Evolutionary conservation across 495 filamentous ascomycete species (phyloP).

Genomic region (Talaromyces wortmannii): DNA sequence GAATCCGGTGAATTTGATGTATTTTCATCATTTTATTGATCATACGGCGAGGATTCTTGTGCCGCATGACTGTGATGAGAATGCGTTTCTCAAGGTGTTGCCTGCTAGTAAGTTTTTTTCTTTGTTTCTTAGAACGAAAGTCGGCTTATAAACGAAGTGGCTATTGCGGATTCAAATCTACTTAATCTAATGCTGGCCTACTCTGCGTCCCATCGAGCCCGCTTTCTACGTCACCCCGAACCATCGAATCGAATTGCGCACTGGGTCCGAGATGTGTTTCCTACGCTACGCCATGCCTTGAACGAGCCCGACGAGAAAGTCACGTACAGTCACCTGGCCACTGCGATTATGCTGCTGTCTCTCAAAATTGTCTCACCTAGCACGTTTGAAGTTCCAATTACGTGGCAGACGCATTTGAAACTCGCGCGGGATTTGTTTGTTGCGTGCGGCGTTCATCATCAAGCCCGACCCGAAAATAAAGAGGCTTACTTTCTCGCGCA

Average conservation of each 20-base stretch:
- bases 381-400: conserved; percentile 64
- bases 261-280: conserved; percentile 76
- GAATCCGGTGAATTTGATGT: conserved; percentile 74
- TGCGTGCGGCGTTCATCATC: conserved; percentile 53
- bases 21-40: conserved; percentile 73
- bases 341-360: conserved; percentile 81
- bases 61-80: conserved; percentile 67
- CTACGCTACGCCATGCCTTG: conserved; percentile 61
- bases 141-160: conserved; percentile 42
- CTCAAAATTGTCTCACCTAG: conserved; percentile 81
- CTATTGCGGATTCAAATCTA: conserved; percentile 58
- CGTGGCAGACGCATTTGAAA: conserved; percentile 73
- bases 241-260: conserved; percentile 70
- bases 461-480: conserved; percentile 47
- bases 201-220: conserved; percentile 74
- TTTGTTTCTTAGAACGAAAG: neutral
- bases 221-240: conserved; percentile 66
- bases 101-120: conserved; percentile 51
- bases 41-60: conserved; percentile 71
- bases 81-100: conserved; percentile 66
- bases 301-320: conserved; percentile 50
- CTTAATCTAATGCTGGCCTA: conserved; percentile 76
- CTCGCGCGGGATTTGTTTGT: conserved; percentile 72
- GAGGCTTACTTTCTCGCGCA: conserved; percentile 75
- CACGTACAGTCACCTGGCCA: conserved; percentile 69